Base-by-base conservation (phyloP, 108 stramenopile genomes). In the Cyclostephanos invisitatus region DNA sequence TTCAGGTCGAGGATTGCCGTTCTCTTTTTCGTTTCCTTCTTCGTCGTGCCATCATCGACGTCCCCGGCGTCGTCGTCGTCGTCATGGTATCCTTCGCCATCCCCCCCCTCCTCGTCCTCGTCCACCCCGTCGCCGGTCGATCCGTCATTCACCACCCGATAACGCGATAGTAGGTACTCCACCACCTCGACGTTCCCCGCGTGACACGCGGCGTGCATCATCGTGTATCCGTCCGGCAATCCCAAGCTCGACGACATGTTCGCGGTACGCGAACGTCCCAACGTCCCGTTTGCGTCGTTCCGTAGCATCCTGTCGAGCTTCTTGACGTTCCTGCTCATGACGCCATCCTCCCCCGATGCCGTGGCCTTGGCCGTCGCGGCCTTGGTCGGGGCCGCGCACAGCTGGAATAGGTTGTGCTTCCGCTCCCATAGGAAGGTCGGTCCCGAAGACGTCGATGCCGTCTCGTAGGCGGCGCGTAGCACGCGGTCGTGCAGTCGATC, bases 181-280 rank as follows among this genome's bases (percentile, higher is more conserved):
- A 80, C 75, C 3, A 77, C 79, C 58, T 73, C 80, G 12, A 17
- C 25, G 73, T 84, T 77, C 2, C 83, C 83, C 63, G 17, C 69
- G 36, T 61, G 49, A 40, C 88, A 87, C 24, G 88, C 77, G 6
- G 87, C 87, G 82, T 88, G 86, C 15, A 95, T 60, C 11, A 86
- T 74, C n/a, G 89, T 95, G 62, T 62, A 86, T 38, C 94, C 94
- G 80, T 95, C 94, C 7, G 89, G 89, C 32, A 80, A 25, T 0
- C 55, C 51, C 3, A 73, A 75, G 38, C 74, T 17, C 53, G 62
- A 75, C 37, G 78, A 80, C 77, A 93, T 67, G 46, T 70, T 55
- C 3, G 66, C 73, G 25, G 85, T 77, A 17, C 92, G 76, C 10
- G 71, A 62, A 9, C 51, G 24, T 17, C 76, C 32, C 36, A 92